Conservation (phyloP, 2,329 filamentous ascomycete species). For the Arthrinium phaeospermum region DNA sequence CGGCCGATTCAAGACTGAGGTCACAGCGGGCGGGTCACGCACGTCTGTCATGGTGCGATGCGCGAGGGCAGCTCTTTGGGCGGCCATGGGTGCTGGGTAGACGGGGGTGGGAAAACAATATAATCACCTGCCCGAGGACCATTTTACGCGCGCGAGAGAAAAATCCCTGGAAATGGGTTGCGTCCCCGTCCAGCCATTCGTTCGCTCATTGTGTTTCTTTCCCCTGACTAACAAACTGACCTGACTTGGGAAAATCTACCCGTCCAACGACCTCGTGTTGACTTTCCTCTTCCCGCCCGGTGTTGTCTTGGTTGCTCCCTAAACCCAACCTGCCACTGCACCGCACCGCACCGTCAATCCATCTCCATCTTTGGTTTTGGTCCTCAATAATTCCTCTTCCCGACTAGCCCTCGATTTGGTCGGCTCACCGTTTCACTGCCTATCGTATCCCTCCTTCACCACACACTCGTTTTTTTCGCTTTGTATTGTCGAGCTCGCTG, state of each 20-base stretch:
- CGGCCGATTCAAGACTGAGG: slow-evolving; percentile 20
- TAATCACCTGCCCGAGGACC: slow-evolving; percentile 16
- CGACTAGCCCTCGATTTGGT: slow-evolving; percentile 21
- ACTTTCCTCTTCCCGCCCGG: not conserved
- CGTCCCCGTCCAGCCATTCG: slow-evolving; percentile 17
- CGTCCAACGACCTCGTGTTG: slow-evolving; percentile 4
- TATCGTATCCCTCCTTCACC: slow-evolving; percentile 4
- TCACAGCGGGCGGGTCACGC: slow-evolving; percentile 20
- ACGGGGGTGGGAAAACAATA: slow-evolving; percentile 7
- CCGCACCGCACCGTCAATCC: slow-evolving; percentile 6
- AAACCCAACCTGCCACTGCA: slow-evolving; percentile 7
- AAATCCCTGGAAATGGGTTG: slow-evolving; percentile 17
- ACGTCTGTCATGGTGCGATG: slow-evolving; percentile 15
- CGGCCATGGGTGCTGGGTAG: not conserved
- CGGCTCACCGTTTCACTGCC: slow-evolving; percentile 20
- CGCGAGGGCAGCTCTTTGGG: not conserved
- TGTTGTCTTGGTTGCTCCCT: slow-evolving; percentile 14
- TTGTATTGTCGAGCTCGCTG: not conserved
- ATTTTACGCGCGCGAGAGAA: slow-evolving; percentile 19
- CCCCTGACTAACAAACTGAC: slow-evolving; percentile 5
- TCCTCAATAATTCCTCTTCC: slow-evolving; percentile 11
- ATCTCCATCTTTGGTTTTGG: slow-evolving; percentile 10
- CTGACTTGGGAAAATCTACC: not conserved
- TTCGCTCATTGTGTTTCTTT: slow-evolving; percentile 15
- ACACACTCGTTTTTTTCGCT: slow-evolving; percentile 13